Evolutionary conservation across 352 stramenopile genomes (phyloP).

Genomic region (Discostella stelligera): DNA sequence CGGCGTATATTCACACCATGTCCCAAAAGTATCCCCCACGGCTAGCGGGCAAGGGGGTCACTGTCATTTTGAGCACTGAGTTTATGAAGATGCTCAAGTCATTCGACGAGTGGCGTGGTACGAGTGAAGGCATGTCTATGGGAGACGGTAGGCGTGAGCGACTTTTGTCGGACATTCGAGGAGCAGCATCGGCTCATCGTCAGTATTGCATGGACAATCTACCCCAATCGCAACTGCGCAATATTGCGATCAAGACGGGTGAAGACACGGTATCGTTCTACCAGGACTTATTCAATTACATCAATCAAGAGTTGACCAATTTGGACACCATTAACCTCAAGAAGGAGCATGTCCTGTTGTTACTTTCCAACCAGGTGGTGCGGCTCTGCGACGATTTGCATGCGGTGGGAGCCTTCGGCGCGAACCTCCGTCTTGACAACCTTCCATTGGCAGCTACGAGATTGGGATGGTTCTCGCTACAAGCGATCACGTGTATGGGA

Average conservation of each 20-base stretch:
- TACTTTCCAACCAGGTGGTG: not conserved
- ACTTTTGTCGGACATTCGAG: not conserved
- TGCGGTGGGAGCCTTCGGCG: not conserved
- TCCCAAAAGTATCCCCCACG: not conserved
- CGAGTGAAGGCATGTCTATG: not conserved
- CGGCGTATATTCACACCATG: not conserved
- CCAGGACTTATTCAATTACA: not conserved
- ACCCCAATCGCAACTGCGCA: not conserved
- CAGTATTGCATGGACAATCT: not conserved
- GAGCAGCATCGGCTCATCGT: not conserved
- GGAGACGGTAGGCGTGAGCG: not conserved
- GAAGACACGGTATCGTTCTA: not conserved
- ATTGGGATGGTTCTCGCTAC: not conserved
- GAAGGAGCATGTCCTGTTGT: not conserved
- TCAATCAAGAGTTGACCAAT: not conserved
- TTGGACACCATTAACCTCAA: not conserved
- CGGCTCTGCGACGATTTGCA: not conserved
- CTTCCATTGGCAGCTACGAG: not conserved
- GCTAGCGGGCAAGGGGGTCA: not conserved
- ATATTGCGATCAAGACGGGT: not conserved
- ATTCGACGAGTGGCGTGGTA: not conserved
- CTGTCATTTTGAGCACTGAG: not conserved
- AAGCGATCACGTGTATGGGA: not conserved
- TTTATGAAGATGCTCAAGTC: conserved; percentile 5
- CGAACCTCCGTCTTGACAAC: not conserved